phyloP scores from a whole-genome alignment of 495 filamentous ascomycete genomes.

The Podospora pseudoanserina region DNA sequence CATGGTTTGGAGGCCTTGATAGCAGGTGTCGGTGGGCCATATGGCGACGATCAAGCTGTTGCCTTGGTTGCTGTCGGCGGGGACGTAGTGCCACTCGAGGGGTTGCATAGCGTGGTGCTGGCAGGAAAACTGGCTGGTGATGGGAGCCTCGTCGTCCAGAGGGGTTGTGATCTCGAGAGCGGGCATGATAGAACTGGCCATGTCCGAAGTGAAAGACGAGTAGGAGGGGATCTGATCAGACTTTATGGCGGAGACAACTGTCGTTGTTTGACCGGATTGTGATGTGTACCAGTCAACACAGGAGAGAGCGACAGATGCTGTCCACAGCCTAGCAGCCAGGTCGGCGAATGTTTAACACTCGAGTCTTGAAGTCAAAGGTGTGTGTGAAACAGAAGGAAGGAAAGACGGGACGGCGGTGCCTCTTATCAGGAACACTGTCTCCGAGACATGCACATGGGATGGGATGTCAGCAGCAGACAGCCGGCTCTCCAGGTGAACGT shows the following conservation, averaged over 20 bases:
- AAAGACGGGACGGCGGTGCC: neutral
- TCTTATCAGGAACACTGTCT: neutral
- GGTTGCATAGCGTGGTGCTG: neutral
- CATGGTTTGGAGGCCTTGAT: conserved; percentile 1
- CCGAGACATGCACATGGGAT: neutral
- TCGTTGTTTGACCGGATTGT: no score
- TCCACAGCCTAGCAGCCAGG: neutral
- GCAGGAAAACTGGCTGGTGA: neutral
- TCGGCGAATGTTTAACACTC: neutral
- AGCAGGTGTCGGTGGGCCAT: neutral
- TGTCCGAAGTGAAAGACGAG: neutral
- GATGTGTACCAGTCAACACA: no score
- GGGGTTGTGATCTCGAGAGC: neutral
- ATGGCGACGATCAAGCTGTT: neutral
- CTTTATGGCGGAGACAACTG: no score
- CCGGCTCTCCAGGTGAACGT: neutral
- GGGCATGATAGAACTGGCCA: neutral
- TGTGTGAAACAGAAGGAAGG: neutral
- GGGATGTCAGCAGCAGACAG: neutral
- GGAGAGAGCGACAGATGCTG: neutral
- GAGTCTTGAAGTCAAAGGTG: neutral
- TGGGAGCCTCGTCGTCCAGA: neutral
- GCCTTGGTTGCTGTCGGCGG: neutral
- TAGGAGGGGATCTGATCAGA: neutral
- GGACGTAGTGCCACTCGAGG: neutral